phyloP scores from a whole-genome alignment of 2,329 filamentous ascomycete species.

The Colletotrichum sp. region DNA sequence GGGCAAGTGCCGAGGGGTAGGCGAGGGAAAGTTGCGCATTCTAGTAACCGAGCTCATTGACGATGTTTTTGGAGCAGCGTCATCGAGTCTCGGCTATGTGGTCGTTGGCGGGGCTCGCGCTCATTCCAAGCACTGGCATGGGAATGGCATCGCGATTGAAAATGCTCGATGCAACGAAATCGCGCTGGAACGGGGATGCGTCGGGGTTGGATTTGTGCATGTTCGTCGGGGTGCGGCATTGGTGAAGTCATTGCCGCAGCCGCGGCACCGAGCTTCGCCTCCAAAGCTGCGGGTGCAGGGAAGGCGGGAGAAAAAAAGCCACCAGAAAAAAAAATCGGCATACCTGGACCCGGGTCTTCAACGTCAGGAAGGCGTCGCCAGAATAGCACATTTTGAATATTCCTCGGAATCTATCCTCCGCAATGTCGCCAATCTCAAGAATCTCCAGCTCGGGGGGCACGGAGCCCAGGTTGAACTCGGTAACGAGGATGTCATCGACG shows the following conservation, averaged over 20 bases:
- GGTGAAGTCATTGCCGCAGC: background rate
- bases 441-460: slow-evolving; percentile 96
- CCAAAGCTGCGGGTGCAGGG: background rate
- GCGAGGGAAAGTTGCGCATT: background rate
- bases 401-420: slow-evolving; percentile 94
- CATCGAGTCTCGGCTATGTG: slow-evolving; percentile 1
- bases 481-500: slow-evolving; percentile 98
- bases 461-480: slow-evolving; percentile 94
- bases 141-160: background rate
- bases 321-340: slow-evolving; percentile 21
- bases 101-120: background rate
- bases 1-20: background rate
- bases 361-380: slow-evolving; percentile 91
- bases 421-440: slow-evolving; percentile 94
- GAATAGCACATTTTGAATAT: slow-evolving; percentile 99
- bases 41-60: background rate
- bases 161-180: background rate
- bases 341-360: slow-evolving; percentile 94
- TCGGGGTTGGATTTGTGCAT: background rate
- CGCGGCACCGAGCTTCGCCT: background rate
- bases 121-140: slow-evolving; percentile 11
- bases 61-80: background rate
- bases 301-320: background rate
- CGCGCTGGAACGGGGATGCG: background rate
- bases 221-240: background rate